Conservation (phyloP, 148 eudicot genomes). For the Arctostaphylos glauca region DNA sequence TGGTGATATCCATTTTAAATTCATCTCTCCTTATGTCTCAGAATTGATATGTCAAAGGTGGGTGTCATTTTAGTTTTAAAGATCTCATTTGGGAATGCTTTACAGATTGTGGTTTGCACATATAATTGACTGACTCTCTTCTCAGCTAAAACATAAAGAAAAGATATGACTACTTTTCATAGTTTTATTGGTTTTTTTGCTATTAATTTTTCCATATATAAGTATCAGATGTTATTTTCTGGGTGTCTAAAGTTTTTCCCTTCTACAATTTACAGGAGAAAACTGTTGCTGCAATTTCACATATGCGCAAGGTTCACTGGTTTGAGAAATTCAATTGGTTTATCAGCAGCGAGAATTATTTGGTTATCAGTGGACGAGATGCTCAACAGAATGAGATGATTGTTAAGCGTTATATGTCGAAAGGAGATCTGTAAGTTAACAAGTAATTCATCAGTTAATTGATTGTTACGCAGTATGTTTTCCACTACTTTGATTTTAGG, state of each 20-base stretch:
- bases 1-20: neutral
- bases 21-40: neutral
- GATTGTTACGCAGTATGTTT: neutral
- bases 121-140: neutral
- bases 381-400: conserved; percentile 99
- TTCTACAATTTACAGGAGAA: conserved; percentile 65
- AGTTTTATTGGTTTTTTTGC: neutral
- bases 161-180: neutral
- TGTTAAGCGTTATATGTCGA: conserved; percentile 95
- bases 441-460: neutral
- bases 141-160: neutral
- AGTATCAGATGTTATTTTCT: neutral
- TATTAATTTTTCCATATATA: neutral
- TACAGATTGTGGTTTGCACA: neutral
- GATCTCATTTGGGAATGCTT: neutral
- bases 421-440: conserved; percentile 88
- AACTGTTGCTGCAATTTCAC: conserved; percentile 87
- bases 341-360: conserved; percentile 94
- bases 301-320: conserved; percentile 99
- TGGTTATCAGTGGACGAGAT: conserved; percentile 95
- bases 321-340: conserved; percentile 99
- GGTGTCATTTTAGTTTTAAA: neutral
- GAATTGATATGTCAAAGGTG: neutral
- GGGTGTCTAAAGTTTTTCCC: neutral
- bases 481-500: neutral